Evolutionary conservation across 768 basidiomycete genomes (phyloP), one percentile per base, ranked within the genome.

Genomic region (Lenzites betulinus): DNA sequence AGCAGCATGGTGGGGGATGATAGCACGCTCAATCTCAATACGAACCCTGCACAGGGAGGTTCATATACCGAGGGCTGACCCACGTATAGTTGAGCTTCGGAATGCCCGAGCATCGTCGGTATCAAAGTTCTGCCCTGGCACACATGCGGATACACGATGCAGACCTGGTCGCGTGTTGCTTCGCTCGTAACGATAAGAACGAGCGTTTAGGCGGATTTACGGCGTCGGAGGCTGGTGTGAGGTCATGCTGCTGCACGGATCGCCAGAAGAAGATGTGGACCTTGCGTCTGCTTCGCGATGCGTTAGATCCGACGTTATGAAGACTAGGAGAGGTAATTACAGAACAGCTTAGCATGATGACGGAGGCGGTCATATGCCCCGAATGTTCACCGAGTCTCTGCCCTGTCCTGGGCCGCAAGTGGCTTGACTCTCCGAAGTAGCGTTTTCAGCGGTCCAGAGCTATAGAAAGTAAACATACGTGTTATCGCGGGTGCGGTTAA

Each of bases 201-300:
- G 48, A 20, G 56, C 56, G 56, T 42, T 41, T 33, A 42, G 48
- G 56, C 56, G 56, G 48, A 50, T 22, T 50, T 41, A 50, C 56
- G 20, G 48, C 47, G 47, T 39, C 41, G 28, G 47, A 33, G 30
- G 20, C n/a, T 16, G 33, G 4, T 3, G 28, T 25, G 26, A n/a
- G 47, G 55, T 57, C 56, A 58, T 35, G 56, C 39, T 30, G 20
- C 48, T 16, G 39, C 20, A 38, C n/a, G 15, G 22, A 16, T 33
- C 9, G 28, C 20, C 48, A n/a, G 30, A 51, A 22, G 48, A 30
- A 51, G 48, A 4, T 20, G 16, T 23, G 12, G 20, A 22, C n/a
- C 20, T 18, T 25, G 23, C 18, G 35, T 38, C 9, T 15, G 12
- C 35, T 11, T 51, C 22, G n/a, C 25, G 49, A 30, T 7, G 36